These are phyloP conservation scores for Pseudopyrenochaeta lycopersici DNA, from an alignment of 2,329 filamentous ascomycete species.

Conservation along the genomic window DNA sequence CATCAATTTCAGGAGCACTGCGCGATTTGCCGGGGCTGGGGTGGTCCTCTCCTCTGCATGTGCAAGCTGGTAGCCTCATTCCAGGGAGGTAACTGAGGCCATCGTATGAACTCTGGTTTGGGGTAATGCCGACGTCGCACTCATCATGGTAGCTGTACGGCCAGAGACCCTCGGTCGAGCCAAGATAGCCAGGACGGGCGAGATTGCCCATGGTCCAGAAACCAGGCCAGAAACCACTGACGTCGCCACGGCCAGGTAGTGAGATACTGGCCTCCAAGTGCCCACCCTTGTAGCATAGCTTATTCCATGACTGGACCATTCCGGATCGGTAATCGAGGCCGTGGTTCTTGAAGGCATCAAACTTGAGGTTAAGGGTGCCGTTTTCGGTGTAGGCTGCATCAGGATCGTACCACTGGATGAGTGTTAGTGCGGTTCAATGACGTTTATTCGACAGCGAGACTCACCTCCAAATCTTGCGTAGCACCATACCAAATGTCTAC, in stretches of 20 bases:
- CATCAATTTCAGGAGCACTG: conserved; percentile 76
- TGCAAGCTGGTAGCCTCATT: conserved; percentile 75
- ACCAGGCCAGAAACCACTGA: conserved; percentile 76
- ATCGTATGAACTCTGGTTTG: conserved; percentile 74
- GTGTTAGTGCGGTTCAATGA: conserved; percentile 11
- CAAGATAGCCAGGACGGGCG: conserved; percentile 72
- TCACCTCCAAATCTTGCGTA: conserved; percentile 72
- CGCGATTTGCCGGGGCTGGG: conserved; percentile 71
- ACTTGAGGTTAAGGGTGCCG: conserved; percentile 70
- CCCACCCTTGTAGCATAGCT: conserved; percentile 76
- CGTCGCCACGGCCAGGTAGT: conserved; percentile 71
- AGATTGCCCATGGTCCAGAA: conserved; percentile 81
- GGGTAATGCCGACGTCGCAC: conserved; percentile 75
- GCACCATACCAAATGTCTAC: conserved; percentile 78
- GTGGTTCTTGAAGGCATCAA: conserved; percentile 72
- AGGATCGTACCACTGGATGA: conserved; percentile 72
- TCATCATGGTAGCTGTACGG: conserved; percentile 75
- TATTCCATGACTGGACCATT: conserved; percentile 80
- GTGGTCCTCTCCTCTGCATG: conserved; percentile 71
- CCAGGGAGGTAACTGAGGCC: conserved; percentile 73
- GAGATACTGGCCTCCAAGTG: conserved; percentile 75
- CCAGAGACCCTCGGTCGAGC: conserved; percentile 77
- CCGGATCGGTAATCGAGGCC: conserved; percentile 73
- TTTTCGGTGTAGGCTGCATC: conserved; percentile 70
- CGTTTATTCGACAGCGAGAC: conserved; percentile 10